These are phyloP conservation scores for Schizosaccharomyces cryophilus DNA, from an alignment of 805 yeast genomes.

Conservation along the genomic window DNA sequence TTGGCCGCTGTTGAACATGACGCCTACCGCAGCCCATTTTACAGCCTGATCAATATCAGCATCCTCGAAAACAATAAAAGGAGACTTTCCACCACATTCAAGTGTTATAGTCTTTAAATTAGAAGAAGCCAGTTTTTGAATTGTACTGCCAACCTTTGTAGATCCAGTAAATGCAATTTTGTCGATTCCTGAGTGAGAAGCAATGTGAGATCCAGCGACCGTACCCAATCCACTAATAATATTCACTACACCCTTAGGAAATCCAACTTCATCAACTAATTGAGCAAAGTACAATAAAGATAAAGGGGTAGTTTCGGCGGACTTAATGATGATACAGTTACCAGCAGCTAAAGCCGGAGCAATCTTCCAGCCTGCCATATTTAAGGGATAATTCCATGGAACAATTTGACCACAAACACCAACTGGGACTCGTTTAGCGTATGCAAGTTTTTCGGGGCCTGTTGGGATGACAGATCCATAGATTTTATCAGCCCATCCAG, in stretches of 20 bases:
- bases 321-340: constrained; percentile 64
- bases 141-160: constrained; percentile 65
- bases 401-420: constrained; percentile 92
- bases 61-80: constrained; percentile 68
- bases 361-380: constrained; percentile 85
- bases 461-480: constrained; percentile 55
- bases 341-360: constrained; percentile 87
- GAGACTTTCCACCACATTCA: constrained; percentile 93
- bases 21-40: constrained; percentile 52
- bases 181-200: constrained; percentile 56
- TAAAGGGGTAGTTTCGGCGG: constrained; percentile 81
- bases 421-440: constrained; percentile 66
- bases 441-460: constrained; percentile 46
- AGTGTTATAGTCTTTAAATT: constrained; percentile 74
- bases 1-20: constrained; percentile 85
- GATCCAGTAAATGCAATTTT: constrained; percentile 92
- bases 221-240: constrained; percentile 70
- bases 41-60: constrained; percentile 59
- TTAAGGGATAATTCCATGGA: constrained; percentile 90
- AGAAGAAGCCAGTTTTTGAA: constrained; percentile 56
- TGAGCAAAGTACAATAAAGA: constrained; percentile 56
- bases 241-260: constrained; percentile 80
- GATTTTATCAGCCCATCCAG: constrained; percentile 78
- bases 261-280: constrained; percentile 54
- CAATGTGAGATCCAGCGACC: constrained; percentile 57